phyloP scores from a whole-genome alignment of 1,284 basidiomycete genomes.

The Fistulinella cinereoalba region DNA sequence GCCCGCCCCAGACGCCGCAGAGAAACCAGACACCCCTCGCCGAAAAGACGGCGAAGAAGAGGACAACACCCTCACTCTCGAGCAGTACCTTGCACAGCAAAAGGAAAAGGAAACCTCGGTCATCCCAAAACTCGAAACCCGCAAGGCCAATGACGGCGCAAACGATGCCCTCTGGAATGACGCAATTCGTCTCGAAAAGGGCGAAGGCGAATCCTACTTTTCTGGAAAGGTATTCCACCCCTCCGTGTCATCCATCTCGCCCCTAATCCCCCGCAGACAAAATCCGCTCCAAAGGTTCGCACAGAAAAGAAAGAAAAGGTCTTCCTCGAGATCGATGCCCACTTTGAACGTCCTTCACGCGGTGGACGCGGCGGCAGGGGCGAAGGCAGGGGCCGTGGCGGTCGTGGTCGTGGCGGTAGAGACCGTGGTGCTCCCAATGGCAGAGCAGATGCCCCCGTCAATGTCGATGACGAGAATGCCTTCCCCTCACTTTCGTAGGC shows the following conservation, averaged over 20 bases:
- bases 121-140: conserved; percentile 69
- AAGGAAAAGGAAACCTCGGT: conserved; percentile 51
- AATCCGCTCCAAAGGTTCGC: conserved; percentile 57
- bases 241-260: not conserved
- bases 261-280: conserved; percentile 42
- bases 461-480: conserved; percentile 75
- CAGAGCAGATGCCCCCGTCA: conserved; percentile 40
- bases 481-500: conserved; percentile 78
- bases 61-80: conserved; percentile 88
- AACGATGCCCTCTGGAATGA: conserved; percentile 61
- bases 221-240: conserved; percentile 60
- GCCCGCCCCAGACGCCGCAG: conserved; percentile 38
- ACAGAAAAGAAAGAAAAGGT: conserved; percentile 77
- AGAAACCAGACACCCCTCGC: conserved; percentile 39
- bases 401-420: conserved; percentile 45
- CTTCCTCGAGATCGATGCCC: conserved; percentile 74
- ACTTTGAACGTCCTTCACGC: conserved; percentile 68
- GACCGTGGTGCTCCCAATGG: conserved; percentile 33
- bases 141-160: conserved; percentile 68
- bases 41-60: conserved; percentile 75
- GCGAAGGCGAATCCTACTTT: conserved; percentile 67
- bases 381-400: conserved; percentile 39
- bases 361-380: conserved; percentile 45
- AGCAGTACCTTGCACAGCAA: conserved; percentile 79
- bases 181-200: conserved; percentile 58